These are phyloP conservation scores for Linnemannia exigua DNA, from an alignment of 192 early-diverging fungal species.

Conservation along the genomic window DNA sequence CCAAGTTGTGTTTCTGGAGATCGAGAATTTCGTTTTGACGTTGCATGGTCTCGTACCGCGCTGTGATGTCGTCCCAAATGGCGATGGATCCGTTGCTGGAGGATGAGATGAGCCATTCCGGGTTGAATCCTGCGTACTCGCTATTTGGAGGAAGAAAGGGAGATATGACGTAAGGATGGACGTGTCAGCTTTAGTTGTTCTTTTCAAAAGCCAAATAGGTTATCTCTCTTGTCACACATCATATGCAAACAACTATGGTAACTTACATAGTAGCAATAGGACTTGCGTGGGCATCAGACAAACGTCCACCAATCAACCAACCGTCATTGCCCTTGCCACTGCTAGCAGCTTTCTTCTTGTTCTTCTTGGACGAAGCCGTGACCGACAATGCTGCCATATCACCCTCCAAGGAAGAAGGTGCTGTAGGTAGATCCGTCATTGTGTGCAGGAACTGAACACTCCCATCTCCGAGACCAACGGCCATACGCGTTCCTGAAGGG, in stretches of 20 bases:
- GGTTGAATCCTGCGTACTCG: slow-evolving; percentile 52
- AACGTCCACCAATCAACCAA: slow-evolving; percentile 39
- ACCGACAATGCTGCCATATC: background rate
- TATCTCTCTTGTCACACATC: background rate
- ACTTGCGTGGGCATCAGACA: slow-evolving; percentile 29
- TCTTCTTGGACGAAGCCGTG: slow-evolving; percentile 15
- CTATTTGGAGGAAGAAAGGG: slow-evolving; percentile 1
- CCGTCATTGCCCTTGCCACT: slow-evolving; percentile 15
- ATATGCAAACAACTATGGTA: background rate
- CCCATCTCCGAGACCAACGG: slow-evolving; percentile 62
- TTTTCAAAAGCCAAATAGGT: background rate
- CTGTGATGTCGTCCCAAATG: slow-evolving; percentile 39
- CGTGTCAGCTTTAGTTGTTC: background rate
- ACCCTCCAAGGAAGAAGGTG: background rate
- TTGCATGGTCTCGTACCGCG: slow-evolving; percentile 28
- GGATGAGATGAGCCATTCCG: slow-evolving; percentile 40
- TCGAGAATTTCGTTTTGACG: background rate
- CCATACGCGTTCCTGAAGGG: slow-evolving; percentile 57
- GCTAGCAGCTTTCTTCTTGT: slow-evolving; percentile 32
- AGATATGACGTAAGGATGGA: background rate
- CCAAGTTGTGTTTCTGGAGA: background rate
- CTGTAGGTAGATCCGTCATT: slow-evolving; percentile 29
- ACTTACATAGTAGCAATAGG: slow-evolving; percentile 47
- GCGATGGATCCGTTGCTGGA: slow-evolving; percentile 40
- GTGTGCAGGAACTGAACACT: slow-evolving; percentile 58